Conservation (phyloP, 129 eudicot species). For the Escallonia herrerae region DNA sequence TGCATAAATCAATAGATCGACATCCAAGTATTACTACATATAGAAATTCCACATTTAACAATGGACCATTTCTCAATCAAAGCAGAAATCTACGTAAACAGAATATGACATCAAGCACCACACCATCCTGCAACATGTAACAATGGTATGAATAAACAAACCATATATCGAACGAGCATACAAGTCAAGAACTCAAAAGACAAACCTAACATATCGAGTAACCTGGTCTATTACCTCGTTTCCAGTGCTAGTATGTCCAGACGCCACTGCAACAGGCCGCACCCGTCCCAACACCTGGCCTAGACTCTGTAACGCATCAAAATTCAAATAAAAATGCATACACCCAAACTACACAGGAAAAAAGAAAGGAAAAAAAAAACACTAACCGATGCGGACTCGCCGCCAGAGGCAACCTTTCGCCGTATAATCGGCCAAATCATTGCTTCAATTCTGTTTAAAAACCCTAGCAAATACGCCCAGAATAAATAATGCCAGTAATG, state of each 20-base stretch:
- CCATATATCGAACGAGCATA: too few relatives aligned
- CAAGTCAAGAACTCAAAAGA: too few relatives aligned
- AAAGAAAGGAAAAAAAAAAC: constrained; percentile 2
- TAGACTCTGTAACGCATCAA: constrained; percentile 27
- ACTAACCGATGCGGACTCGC: constrained; percentile 27
- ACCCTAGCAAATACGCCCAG: too few relatives aligned
- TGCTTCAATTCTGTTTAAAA: not conserved
- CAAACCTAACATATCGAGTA: not conserved
- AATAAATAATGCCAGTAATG: too few relatives aligned
- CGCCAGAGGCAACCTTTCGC: constrained; percentile 38
- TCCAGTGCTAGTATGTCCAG: constrained; percentile 7
- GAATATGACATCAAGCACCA: too few relatives aligned
- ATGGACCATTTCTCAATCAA: too few relatives aligned
- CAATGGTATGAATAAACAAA: too few relatives aligned
- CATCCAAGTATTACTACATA: too few relatives aligned
- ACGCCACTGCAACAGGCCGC: constrained; percentile 27
- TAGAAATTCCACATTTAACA: too few relatives aligned
- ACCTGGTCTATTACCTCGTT: constrained; percentile 23
- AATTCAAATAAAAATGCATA: not conserved
- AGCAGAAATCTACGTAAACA: too few relatives aligned
- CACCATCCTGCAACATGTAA: too few relatives aligned
- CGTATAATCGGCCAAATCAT: constrained; percentile 22
- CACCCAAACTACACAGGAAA: not conserved
- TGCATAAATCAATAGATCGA: too few relatives aligned
- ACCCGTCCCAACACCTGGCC: constrained; percentile 24